Conservation (phyloP, 352 stramenopile species). For the Phytopythium cucurbitacearum region DNA sequence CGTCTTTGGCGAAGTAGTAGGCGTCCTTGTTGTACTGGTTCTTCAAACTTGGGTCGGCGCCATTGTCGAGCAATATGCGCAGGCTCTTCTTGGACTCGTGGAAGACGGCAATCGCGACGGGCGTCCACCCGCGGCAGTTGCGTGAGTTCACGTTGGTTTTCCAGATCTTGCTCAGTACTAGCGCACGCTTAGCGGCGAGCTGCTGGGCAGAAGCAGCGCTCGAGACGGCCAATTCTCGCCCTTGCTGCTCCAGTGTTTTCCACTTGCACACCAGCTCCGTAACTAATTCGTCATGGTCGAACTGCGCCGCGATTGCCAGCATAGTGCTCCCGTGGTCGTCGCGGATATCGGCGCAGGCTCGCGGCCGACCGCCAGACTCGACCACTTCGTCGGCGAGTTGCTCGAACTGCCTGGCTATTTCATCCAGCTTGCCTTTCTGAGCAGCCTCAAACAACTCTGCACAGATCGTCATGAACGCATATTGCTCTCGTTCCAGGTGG, state of each 20-base stretch:
- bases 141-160: constrained; percentile 70
- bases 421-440: constrained; percentile 33
- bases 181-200: constrained; percentile 17
- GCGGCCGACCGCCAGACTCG: constrained; percentile 46
- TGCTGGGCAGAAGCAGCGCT: constrained; percentile 20
- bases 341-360: constrained; percentile 65
- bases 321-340: constrained; percentile 79
- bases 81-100: constrained; percentile 78
- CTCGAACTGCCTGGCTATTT: constrained; percentile 54
- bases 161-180: constrained; percentile 41
- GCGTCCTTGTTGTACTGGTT: constrained; percentile 91
- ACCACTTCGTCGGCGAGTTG: constrained; percentile 72
- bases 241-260: constrained; percentile 29
- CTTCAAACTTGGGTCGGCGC: constrained; percentile 77
- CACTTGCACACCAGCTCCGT: constrained; percentile 57
- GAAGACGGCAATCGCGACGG: constrained; percentile 82
- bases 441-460: constrained; percentile 64
- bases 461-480: constrained; percentile 80
- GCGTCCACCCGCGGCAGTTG: constrained; percentile 85
- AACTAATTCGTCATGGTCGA: constrained; percentile 61
- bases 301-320: constrained; percentile 66
- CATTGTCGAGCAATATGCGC: constrained; percentile 68
- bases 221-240: constrained; percentile 15
- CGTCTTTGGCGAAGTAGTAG: constrained; percentile 87
- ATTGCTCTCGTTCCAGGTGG: constrained; percentile 81